Conservation (phyloP, 768 basidiomycete genomes). For the Serendipita sp. region DNA sequence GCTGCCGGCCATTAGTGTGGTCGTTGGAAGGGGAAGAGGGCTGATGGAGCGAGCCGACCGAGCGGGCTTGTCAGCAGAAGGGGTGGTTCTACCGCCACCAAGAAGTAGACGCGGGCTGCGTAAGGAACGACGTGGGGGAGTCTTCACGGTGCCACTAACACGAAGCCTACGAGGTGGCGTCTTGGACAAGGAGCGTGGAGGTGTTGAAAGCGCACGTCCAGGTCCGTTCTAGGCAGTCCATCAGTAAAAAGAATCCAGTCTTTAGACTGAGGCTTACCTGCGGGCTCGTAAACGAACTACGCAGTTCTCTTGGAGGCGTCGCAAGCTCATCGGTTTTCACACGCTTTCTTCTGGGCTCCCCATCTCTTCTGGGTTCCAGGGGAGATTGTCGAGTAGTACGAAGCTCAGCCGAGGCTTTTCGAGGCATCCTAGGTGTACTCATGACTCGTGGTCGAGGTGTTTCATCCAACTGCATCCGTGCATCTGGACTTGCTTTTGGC, state of each 20-base stretch:
- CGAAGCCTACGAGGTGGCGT: background rate
- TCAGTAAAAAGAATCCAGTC: too few relatives aligned
- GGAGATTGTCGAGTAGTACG: background rate
- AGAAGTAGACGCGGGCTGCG: background rate
- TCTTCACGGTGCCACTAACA: background rate
- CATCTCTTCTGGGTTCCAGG: background rate
- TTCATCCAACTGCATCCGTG: background rate
- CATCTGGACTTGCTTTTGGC: too few relatives aligned
- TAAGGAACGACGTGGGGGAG: background rate
- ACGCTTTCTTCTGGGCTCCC: background rate
- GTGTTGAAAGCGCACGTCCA: background rate
- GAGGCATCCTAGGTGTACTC: background rate
- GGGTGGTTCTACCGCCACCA: background rate
- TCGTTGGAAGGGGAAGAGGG: too few relatives aligned
- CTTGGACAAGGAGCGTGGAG: background rate
- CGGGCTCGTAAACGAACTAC: background rate
- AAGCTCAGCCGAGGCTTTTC: background rate
- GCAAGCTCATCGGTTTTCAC: slow-evolving; percentile 2
- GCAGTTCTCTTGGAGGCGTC: background rate
- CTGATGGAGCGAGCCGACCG: too few relatives aligned
- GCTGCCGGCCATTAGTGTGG: too few relatives aligned
- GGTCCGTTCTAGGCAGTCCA: too few relatives aligned
- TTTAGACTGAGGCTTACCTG: background rate
- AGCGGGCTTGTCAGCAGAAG: too few relatives aligned
- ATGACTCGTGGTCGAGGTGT: background rate